These are phyloP conservation scores for Chlamydomonas sp. DNA, from an alignment of 139 green algal genomes.

Conservation along the genomic window DNA sequence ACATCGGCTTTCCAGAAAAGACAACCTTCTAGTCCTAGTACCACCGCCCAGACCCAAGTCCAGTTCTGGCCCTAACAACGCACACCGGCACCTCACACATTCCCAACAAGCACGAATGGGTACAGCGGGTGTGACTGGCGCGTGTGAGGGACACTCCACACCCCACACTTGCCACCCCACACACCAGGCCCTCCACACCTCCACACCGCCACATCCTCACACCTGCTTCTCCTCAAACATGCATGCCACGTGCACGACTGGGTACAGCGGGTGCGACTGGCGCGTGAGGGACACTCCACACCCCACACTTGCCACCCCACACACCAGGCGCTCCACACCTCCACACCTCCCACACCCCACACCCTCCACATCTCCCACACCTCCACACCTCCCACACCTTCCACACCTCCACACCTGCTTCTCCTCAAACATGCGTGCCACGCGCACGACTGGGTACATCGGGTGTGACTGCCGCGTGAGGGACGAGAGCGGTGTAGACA, in stretches of 20 bases:
- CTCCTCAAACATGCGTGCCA: constrained; percentile 13
- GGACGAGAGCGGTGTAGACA: background rate
- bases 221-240: constrained; percentile 14
- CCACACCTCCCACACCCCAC: no score
- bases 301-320: no score
- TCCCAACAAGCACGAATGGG: constrained; percentile 18
- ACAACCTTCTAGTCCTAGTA: no score
- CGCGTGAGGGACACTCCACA: no score
- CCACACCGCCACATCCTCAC: background rate
- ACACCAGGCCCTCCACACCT: background rate
- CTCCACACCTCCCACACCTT: no score
- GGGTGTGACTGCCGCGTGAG: constrained; percentile 19
- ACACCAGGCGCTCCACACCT: background rate
- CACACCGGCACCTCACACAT: no score
- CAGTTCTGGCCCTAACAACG: no score
- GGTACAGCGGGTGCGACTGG: constrained; percentile 28
- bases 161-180: no score
- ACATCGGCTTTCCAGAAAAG: no score
- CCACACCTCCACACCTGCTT: background rate
- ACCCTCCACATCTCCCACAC: no score
- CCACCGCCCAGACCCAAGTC: no score
- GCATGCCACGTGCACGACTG: constrained; percentile 15
- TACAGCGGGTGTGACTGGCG: constrained; percentile 29
- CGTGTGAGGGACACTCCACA: no score
- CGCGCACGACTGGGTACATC: constrained; percentile 28